A percentile compares a stretch with the other conserved stretches of the same genome.
These are phyloP conservation scores for Xylaria sp. DNA, from an alignment of 2,329 filamentous ascomycete species.

Conservation along the genomic window DNA sequence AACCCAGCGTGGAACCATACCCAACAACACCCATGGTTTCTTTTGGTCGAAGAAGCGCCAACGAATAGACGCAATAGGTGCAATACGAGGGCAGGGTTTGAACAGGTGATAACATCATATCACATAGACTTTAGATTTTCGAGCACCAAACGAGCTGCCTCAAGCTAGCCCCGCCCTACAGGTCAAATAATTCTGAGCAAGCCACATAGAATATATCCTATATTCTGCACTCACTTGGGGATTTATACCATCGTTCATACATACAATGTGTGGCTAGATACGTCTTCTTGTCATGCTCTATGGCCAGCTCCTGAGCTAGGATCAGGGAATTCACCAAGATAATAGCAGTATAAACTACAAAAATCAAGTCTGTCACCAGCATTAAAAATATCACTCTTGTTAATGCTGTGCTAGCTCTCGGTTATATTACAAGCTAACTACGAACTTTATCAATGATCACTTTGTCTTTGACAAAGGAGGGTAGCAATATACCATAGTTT, in stretches of 20 bases:
- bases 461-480: too few species aligned
- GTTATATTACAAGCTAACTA: background rate
- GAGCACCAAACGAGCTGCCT: slow-evolving; percentile 74
- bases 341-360: background rate
- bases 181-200: slow-evolving; percentile 75
- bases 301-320: slow-evolving; percentile 53
- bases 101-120: slow-evolving; percentile 24
- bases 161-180: slow-evolving; percentile 68
- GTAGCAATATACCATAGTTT: too few species aligned
- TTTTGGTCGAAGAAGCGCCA: slow-evolving; percentile 22
- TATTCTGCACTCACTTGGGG: slow-evolving; percentile 69
- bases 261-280: slow-evolving; percentile 70
- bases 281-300: slow-evolving; percentile 62
- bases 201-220: slow-evolving; percentile 75
- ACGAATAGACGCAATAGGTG: slow-evolving; percentile 14
- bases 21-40: slow-evolving; percentile 4
- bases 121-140: slow-evolving; percentile 59
- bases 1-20: background rate
- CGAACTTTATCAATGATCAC: too few species aligned
- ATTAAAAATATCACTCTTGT: background rate
- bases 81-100: background rate
- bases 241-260: slow-evolving; percentile 72
- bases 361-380: background rate
- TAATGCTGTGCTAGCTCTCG: background rate
- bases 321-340: background rate